Percentiles rank a stretch among this genome's conserved stretches.
These are phyloP conservation scores for Candida odintsovae DNA, from an alignment of 805 yeast genomes.

Conservation along the genomic window DNA sequence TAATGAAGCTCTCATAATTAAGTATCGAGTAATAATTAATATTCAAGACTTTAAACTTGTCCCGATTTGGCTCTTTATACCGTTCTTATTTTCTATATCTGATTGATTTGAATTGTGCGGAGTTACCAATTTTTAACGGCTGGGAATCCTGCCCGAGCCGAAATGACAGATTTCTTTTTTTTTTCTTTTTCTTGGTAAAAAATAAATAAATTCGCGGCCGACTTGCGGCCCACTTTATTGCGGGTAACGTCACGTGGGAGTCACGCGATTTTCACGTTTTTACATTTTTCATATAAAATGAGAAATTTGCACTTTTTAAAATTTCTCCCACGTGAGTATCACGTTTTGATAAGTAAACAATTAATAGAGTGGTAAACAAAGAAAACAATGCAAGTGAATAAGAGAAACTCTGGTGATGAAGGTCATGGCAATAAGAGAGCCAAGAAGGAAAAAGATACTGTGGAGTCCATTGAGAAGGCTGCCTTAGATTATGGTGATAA, in stretches of 20 bases:
- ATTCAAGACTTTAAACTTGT: too few relatives aligned
- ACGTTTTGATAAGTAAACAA: conserved; percentile 7
- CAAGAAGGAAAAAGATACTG: not conserved
- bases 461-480: conserved; percentile 4
- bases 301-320: not conserved
- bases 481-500: conserved; percentile 4
- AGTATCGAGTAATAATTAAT: not conserved
- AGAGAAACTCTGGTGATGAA: conserved; percentile 4
- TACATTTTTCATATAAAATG: conserved; percentile 1
- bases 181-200: too few relatives aligned
- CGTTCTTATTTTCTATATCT: not conserved
- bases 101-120: not conserved
- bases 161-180: not conserved
- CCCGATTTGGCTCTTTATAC: not conserved
- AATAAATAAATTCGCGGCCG: not conserved
- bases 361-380: not conserved
- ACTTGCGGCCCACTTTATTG: too few relatives aligned
- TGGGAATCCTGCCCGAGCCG: not conserved
- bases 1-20: conserved; percentile 10
- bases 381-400: conserved; percentile 12
- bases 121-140: not conserved
- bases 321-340: conserved; percentile 24
- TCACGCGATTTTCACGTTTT: conserved; percentile 1
- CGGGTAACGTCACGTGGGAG: not conserved
- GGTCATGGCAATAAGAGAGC: not conserved